Base-by-base conservation (phyloP, 495 filamentous ascomycete genomes). In the Neurospora tetraspora region DNA sequence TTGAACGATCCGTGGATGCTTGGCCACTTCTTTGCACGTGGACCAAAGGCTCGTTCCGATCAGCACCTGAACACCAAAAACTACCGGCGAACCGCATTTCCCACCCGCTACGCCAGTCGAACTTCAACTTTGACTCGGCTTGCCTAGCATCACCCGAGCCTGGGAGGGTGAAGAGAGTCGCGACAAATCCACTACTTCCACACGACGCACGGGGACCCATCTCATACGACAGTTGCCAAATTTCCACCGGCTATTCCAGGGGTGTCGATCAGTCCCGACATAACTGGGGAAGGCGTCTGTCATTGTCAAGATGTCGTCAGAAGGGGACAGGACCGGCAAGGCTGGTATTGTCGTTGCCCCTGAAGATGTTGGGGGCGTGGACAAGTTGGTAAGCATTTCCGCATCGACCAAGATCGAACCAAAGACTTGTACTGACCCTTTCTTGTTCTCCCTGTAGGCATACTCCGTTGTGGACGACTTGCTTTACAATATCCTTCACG, bases 401-500 rank as follows among this genome's bases (percentile, higher is more conserved):
- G 12, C 53, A 65, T 65, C 14, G 12, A 34, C 11, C 42, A 34
- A 53, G 36, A 8, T 27, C n/a, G 31, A 59, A 53, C 59, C 23
- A 20, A n/a, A 53, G 8, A 31, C 34, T 34, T n/a, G 27, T 36
- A 71, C 69, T 14, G 4, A 38, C 37, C 69, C 37, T 18, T 4
- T 18, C 14, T 65, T 18, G 47, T 43, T 12, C 71, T 45, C 42
- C n/a, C 39, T 68, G 39, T 73, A 89, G 87, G 78, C 85, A 68
- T 82, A 86, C 74, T 80, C 83, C 16, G 86, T 92, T 36, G 80
- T 92, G 69, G 90, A 93, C 73, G 89, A 91, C 76, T 81, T 90
- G 20, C 83, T 92, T 74, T 90, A 91, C 81, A 92, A 92, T 77
- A 89, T 92, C 73, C 86, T 93, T 43, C 89, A 91, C 76, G 90